Evolutionary conservation across 2,329 filamentous ascomycete species (phyloP), one percentile per base, ranked within the genome.

Genomic region (Colletotrichum sp.): DNA sequence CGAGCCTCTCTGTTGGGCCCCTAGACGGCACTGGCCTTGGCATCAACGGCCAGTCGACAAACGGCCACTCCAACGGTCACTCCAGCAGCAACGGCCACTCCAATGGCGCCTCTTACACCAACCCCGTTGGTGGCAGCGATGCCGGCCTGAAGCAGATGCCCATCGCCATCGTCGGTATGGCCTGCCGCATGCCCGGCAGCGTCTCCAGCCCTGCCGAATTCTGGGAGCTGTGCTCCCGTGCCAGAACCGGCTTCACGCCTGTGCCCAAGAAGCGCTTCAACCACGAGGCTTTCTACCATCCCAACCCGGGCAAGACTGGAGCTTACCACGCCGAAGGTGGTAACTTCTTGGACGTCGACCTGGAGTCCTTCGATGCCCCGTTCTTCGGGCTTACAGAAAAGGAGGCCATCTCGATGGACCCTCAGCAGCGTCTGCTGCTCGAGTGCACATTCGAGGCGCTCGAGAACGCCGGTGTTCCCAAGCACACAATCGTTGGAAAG

Each of bases 381-480:
- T 90, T 90, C 79, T 91, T 91, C 79, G 86, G 86, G 60, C 81
- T 90, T n/a, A 89, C 88, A 1, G 84, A 87, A 76, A 87, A 88
- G 76, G 88, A 90, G 80, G 89, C 87, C 32, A 83, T 84, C 64
- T 87, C 88, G 1, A 89, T 91, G 87, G 89, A 91, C 65, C 90
- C 90, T 1, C 89, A 91, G 76, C 89, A 91, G 73, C 85, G 90
- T 2, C 82, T 90, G 24, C 83, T 90, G 9, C 83, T 91, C 3
- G 89, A 91, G 79, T 89, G 87, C 75, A 87, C 88, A 1, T 91
- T 89, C 75, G 89, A 91, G 79, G 88, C 89, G 0, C 82, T 91
- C 12, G 89, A 91, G 78, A 89, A 87, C 72, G 89, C 88, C 3
- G 89, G 89, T 10, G 84, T 90, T 21, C 85, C 88, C 9, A 88